These are phyloP conservation scores for Tolypocladium guangdongense DNA, from an alignment of 2,329 filamentous ascomycete species.

Conservation along the genomic window DNA sequence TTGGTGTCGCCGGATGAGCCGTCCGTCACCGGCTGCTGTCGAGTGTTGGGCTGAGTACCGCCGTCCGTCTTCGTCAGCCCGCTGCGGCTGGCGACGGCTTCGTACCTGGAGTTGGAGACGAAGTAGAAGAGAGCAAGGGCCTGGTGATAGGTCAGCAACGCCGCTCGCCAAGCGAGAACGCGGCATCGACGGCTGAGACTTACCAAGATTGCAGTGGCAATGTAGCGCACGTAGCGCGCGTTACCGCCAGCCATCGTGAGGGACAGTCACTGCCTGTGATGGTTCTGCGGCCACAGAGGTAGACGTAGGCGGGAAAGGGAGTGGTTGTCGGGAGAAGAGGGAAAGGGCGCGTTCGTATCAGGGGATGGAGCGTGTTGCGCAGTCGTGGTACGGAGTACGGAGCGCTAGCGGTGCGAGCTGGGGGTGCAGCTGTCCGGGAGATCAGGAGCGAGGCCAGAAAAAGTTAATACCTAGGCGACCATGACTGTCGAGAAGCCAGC, in stretches of 20 bases:
- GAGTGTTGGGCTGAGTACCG: background rate
- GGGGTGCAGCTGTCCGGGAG: background rate
- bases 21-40: background rate
- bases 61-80: background rate
- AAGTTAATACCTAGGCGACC: background rate
- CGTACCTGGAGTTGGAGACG: slow-evolving; percentile 50
- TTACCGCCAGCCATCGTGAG: slow-evolving; percentile 52
- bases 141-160: slow-evolving; percentile 27
- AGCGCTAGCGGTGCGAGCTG: background rate
- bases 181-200: slow-evolving; percentile 21
- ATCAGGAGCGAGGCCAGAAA: background rate
- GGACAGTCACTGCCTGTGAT: background rate
- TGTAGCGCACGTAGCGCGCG: slow-evolving; percentile 64
- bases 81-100: slow-evolving; percentile 22
- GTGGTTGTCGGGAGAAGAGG: background rate
- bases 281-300: background rate
- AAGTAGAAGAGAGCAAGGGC: slow-evolving; percentile 70
- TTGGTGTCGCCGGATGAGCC: background rate
- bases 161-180: background rate
- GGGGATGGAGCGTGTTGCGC: background rate
- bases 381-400: background rate
- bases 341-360: background rate
- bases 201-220: slow-evolving; percentile 79
- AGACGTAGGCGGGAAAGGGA: background rate
- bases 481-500: background rate